phyloP scores from a whole-genome alignment of 2,329 filamentous ascomycete genomes.

The Aspergillus proliferans region DNA sequence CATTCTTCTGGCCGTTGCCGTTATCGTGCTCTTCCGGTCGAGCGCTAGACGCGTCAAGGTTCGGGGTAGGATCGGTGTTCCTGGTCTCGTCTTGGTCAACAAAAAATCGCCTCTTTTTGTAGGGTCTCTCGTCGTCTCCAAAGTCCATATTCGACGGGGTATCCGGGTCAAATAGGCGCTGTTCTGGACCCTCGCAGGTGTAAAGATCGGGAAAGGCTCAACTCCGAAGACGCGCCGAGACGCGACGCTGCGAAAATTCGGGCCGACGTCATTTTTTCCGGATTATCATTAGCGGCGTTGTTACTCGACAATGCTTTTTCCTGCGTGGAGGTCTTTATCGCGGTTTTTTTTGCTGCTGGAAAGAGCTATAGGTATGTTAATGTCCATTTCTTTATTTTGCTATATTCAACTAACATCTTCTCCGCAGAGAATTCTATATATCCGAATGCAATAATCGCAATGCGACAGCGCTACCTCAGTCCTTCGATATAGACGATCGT shows the following conservation, averaged over 20 bases:
- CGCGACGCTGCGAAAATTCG: conserved; percentile 18
- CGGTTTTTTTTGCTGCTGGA: background rate
- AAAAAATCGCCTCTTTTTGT: conserved; percentile 60
- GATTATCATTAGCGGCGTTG: background rate
- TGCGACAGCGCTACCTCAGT: background rate
- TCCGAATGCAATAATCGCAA: background rate
- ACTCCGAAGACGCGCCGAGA: conserved; percentile 27
- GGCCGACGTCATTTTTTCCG: conserved; percentile 22
- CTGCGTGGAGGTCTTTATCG: background rate
- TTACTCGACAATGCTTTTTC: background rate
- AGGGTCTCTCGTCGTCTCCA: conserved; percentile 46
- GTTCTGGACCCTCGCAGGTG: no score
- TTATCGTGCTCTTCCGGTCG: background rate
- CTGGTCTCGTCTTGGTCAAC: conserved; percentile 40
- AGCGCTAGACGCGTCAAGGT: conserved; percentile 14
- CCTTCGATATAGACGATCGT: background rate
- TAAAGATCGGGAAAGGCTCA: background rate
- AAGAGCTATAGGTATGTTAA: background rate
- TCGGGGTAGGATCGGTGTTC: conserved; percentile 1
- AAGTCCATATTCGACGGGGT: conserved; percentile 24
- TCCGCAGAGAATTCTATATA: background rate
- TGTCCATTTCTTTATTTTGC: background rate
- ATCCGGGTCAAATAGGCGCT: background rate
- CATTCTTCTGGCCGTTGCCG: background rate
- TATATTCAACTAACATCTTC: background rate